These are phyloP conservation scores for Fusarium anguioides DNA, from an alignment of 2,329 filamentous ascomycete genomes.

Conservation along the genomic window DNA sequence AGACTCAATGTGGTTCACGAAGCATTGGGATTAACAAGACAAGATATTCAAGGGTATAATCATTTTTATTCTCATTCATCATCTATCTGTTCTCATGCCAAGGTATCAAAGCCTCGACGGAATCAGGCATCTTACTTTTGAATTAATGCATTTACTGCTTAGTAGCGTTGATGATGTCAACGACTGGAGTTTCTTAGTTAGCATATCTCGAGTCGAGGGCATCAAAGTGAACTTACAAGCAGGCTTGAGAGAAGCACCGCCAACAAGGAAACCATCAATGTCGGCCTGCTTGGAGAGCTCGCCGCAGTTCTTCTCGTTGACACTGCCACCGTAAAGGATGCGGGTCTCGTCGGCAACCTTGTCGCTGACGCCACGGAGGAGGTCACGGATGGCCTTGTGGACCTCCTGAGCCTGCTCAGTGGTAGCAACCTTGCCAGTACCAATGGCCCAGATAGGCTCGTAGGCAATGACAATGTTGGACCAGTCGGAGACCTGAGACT, in stretches of 20 bases:
- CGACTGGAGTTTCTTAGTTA: slow-evolving; percentile 52
- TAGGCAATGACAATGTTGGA: slow-evolving; percentile 95
- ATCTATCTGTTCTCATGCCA: slow-evolving; percentile 29
- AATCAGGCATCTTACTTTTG: slow-evolving; percentile 31
- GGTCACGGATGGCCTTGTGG: slow-evolving; percentile 89
- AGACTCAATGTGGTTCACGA: background rate
- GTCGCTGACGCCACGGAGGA: slow-evolving; percentile 82
- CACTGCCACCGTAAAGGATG: slow-evolving; percentile 96
- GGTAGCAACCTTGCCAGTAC: slow-evolving; percentile 92
- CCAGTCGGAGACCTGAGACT: slow-evolving; percentile 85
- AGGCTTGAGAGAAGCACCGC: slow-evolving; percentile 96
- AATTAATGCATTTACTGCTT: slow-evolving; percentile 55
- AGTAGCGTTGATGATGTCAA: slow-evolving; percentile 69
- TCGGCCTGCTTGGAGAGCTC: slow-evolving; percentile 92
- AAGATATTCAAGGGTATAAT: slow-evolving; percentile 37
- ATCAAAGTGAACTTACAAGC: slow-evolving; percentile 73
- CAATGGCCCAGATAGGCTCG: slow-evolving; percentile 97
- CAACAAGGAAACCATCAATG: slow-evolving; percentile 98
- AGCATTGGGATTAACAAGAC: background rate
- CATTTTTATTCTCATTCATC: slow-evolving; percentile 41
- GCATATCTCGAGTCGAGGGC: slow-evolving; percentile 6
- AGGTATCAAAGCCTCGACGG: slow-evolving; percentile 11
- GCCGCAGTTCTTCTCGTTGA: slow-evolving; percentile 97
- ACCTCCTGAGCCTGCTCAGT: slow-evolving; percentile 94
- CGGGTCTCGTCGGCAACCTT: slow-evolving; percentile 85